phyloP scores from a whole-genome alignment of 768 basidiomycete species.

The Trametes maxima region DNA sequence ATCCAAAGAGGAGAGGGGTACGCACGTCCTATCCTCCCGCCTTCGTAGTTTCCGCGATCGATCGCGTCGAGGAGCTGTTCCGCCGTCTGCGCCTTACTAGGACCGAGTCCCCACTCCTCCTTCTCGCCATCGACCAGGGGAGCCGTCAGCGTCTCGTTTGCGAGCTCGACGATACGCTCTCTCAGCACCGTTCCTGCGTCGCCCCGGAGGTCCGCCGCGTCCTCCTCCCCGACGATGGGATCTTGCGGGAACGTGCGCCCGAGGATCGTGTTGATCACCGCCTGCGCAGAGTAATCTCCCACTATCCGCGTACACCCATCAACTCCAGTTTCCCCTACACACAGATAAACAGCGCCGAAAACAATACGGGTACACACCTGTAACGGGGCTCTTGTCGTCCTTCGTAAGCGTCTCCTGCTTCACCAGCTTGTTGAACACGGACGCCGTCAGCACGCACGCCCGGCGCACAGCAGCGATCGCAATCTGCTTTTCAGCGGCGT shows the following conservation, averaged over 20 bases:
- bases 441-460: conserved; percentile 80
- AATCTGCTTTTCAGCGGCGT: conserved; percentile 72
- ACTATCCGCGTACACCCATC: conserved; percentile 47
- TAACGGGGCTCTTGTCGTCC: conserved; percentile 78
- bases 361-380: conserved; percentile 40
- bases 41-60: conserved; percentile 76
- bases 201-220: conserved; percentile 73
- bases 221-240: conserved; percentile 93
- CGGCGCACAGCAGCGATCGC: conserved; percentile 86
- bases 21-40: conserved; percentile 75
- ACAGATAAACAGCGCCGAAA: not conserved
- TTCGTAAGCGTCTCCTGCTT: conserved; percentile 87
- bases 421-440: conserved; percentile 85
- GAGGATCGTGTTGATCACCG: conserved; percentile 85
- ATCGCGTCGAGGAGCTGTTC: conserved; percentile 80
- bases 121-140: conserved; percentile 59
- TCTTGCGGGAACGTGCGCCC: conserved; percentile 77
- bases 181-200: conserved; percentile 48
- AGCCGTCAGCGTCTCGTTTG: conserved; percentile 72
- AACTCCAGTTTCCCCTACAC: not conserved
- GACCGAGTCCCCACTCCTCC: conserved; percentile 73
- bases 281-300: conserved; percentile 93
- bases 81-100: conserved; percentile 51
- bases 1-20: conserved; percentile 22
- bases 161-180: conserved; percentile 75